These are phyloP conservation scores for Casuarina equisetifolia DNA, from an alignment of 306 rosid genomes.

Conservation along the genomic window DNA sequence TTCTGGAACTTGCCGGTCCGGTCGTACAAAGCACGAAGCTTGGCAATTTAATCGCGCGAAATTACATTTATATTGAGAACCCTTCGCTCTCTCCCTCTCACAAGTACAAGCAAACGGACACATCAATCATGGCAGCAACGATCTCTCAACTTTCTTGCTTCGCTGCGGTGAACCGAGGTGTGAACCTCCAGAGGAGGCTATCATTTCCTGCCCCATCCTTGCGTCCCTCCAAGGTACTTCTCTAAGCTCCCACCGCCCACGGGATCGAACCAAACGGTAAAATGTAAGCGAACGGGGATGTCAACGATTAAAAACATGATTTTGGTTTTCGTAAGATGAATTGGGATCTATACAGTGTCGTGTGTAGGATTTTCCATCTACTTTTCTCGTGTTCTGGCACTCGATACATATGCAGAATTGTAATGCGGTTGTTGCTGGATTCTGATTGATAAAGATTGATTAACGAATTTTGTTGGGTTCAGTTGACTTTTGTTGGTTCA, in stretches of 20 bases:
- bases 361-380: not conserved
- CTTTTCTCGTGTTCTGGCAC: not conserved
- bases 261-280: not conserved
- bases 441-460: not conserved
- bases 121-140: slow-evolving; percentile 39
- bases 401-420: not conserved
- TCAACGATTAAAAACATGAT: not conserved
- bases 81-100: not conserved
- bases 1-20: too few species aligned
- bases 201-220: slow-evolving; percentile 33
- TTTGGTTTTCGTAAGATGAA: not conserved
- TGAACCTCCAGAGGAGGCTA: slow-evolving; percentile 32
- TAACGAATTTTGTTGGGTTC: too few species aligned
- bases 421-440: not conserved
- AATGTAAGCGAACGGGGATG: not conserved
- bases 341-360: not conserved
- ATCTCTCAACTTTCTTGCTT: slow-evolving; percentile 57
- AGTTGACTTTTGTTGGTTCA: not conserved
- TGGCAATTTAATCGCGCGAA: not conserved
- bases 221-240: slow-evolving; percentile 49
- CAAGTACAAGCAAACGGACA: not conserved
- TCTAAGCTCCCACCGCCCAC: not conserved
- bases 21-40: not conserved
- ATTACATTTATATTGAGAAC: not conserved
- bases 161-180: slow-evolving; percentile 47